Percentiles rank a stretch among this genome's conserved stretches.
These are phyloP conservation scores for Globisporangium heterothallicum DNA, from an alignment of 352 stramenopile genomes.

Conservation along the genomic window DNA sequence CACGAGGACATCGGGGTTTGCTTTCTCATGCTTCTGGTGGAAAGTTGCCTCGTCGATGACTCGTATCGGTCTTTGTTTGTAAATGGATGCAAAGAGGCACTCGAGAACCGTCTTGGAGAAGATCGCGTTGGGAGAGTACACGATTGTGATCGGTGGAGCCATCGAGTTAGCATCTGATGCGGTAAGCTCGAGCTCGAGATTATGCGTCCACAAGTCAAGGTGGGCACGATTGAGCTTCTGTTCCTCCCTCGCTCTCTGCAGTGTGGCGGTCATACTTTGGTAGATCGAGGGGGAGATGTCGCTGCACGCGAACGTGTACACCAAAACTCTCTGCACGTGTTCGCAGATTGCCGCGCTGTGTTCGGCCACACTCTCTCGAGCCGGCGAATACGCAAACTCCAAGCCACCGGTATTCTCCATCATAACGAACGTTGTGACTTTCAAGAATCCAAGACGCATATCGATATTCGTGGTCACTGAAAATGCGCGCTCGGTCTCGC, in stretches of 20 bases:
- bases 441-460: not conserved
- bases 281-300: not conserved
- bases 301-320: not conserved
- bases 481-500: not conserved
- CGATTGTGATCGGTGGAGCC: slow-evolving; percentile 13
- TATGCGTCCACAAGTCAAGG: slow-evolving; percentile 27
- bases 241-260: not conserved
- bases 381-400: not conserved
- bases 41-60: slow-evolving; percentile 20
- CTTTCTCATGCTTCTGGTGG: not conserved
- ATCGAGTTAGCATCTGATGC: slow-evolving; percentile 2
- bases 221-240: slow-evolving; percentile 5
- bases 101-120: slow-evolving; percentile 19
- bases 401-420: not conserved
- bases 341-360: slow-evolving; percentile 5
- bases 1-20: slow-evolving; percentile 30
- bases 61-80: slow-evolving; percentile 18
- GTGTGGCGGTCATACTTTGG: slow-evolving; percentile 1
- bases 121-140: slow-evolving; percentile 8
- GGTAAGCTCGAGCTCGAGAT: slow-evolving; percentile 5
- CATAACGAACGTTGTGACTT: not conserved
- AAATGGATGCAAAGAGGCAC: slow-evolving; percentile 26
- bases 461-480: not conserved
- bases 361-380: not conserved
- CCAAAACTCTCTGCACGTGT: not conserved